Base-by-base conservation (phyloP, 352 stramenopile species). In the Phytopythium delawarense region DNA sequence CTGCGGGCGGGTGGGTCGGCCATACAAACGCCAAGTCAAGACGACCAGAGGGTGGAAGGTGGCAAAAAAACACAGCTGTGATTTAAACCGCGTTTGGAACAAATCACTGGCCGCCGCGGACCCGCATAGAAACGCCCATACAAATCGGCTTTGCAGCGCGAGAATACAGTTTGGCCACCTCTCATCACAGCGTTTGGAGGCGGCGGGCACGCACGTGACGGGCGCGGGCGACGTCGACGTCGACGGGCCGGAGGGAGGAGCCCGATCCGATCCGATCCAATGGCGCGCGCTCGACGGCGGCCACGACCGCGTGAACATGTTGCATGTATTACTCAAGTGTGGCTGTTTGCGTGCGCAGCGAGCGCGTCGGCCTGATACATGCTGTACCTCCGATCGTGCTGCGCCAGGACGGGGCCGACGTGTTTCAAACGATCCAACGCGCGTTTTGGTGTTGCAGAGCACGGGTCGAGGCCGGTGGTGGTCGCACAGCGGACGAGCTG, bases 151-250 rank as follows among this genome's bases (percentile, higher is more conserved):
- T 2, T 45, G 39, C 5, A 5, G 18, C 6, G 15, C 21, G 11
- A 9, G 16, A 18, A n/a, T 32, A 32, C 45, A 8, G 45, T 51
- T 51, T 49, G 7, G 20, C 45, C 45, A 30, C 45, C n/a, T 51
- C 45, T 51, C 45, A 51, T 51, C 45, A 51, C 21, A 21, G 9
- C 7, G 20, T 30, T 32, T 51, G n/a, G 45, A 51, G 25, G 9
- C 45, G 1, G 20, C 45, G 45, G 20, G 45, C 45, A 51, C 45
- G 45, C 45, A 51, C 45, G 45, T 12, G 45, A 51, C 45, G 45
- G 45, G 45, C 45, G 45, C 45, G 18, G 45, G 45, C 45, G 45
- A 51, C 45, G 45, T 51, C 45, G 45, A 51, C 45, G 45, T 51
- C 45, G 45, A 51, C 45, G 45, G 45, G 45, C 20, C 42, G 42